phyloP scores from a whole-genome alignment of 2,329 filamentous ascomycete species.

The Diaporthe vaccinii region DNA sequence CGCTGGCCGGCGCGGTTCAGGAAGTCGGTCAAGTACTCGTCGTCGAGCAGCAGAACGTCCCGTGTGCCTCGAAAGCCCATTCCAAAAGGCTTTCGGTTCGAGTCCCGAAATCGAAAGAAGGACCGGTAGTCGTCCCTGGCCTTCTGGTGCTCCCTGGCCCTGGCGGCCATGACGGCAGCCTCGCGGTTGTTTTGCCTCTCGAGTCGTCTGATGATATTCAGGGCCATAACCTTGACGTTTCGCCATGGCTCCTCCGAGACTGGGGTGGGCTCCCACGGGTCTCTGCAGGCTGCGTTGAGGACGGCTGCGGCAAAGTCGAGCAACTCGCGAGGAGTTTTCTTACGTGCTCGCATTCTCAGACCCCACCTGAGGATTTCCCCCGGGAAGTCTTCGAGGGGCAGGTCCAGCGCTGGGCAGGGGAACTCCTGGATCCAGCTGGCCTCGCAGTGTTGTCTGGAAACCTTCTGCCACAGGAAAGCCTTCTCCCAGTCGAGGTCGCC shows the following conservation, averaged over 20 bases:
- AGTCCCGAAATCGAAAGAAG: conserved; percentile 1
- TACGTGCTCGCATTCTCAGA: not conserved
- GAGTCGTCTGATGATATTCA: not conserved
- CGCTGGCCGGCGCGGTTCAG: not conserved
- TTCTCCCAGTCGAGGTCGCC: conserved; percentile 13
- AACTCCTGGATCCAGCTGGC: not conserved
- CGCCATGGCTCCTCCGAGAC: not conserved
- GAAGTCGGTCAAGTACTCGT: conserved; percentile 6
- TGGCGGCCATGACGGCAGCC: not conserved
- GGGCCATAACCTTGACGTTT: not conserved
- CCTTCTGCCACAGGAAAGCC: conserved; percentile 25
- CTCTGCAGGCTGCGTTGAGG: not conserved
- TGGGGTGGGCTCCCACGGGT: not conserved
- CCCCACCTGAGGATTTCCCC: not conserved
- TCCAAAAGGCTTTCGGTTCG: not conserved
- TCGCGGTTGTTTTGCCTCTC: not conserved
- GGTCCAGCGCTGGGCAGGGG: not conserved
- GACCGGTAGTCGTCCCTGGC: not conserved
- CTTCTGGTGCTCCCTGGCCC: not conserved
- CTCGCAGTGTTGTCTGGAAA: not conserved
- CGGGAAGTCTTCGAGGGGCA: not conserved
- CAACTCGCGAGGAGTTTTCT: not conserved
- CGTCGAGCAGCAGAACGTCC: conserved; percentile 26
- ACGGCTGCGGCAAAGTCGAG: not conserved
- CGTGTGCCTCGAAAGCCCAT: conserved; percentile 24